Evolutionary conservation across 2,329 filamentous ascomycete species (phyloP), one percentile per base, ranked within the genome.

Genomic region (Trichoderma koningii): DNA sequence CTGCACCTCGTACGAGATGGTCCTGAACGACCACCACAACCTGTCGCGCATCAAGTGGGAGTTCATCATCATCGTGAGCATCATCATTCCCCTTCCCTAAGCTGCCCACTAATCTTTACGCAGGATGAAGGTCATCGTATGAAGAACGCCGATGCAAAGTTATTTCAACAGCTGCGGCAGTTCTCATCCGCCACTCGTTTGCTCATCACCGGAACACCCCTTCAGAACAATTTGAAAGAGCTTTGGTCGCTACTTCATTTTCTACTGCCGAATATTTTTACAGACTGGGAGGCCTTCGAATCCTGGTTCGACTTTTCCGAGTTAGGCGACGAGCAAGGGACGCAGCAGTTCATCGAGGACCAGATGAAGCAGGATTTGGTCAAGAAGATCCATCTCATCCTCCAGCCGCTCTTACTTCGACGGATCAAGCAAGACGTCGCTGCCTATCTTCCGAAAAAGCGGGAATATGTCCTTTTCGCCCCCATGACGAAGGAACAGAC

Each of bases 221-320:
- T 99, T 0, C 95, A 99, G 69, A 99, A 99, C 75, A 98, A 98
- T 68, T 83, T 99, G 0, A 90, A 92, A 14, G 95, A 99, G 72
- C 79, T 99, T 0, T 99, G 95, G 95, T 97, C 94, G 0, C 78
- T 99, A 0, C 83, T 99, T 0, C 93, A 99, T 72, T 99, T 99
- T 71, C 81, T 99, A 0, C 84, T 98, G 55, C 95, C 94, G 0
- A 91, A 91, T 45, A 93, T 97, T 38, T 99, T 99, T 71, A 92
- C 93, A 52, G 91, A 97, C 71, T 89, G 96, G 76, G 92, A 96
- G 53, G 92, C 91, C 0, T 99, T 99, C 66, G 92, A 97, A 73
- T 88, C 88, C 1, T 98, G 94, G 93, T 99, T 99, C 68, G 94
- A 99, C 75, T 99, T 99, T 71, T 95, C 91, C 0, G 93, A 93